A percentile compares a stretch with the other conserved stretches of the same genome.
phyloP scores from a whole-genome alignment of 306 rosid genomes.

The Cicer pinnatifidum region DNA sequence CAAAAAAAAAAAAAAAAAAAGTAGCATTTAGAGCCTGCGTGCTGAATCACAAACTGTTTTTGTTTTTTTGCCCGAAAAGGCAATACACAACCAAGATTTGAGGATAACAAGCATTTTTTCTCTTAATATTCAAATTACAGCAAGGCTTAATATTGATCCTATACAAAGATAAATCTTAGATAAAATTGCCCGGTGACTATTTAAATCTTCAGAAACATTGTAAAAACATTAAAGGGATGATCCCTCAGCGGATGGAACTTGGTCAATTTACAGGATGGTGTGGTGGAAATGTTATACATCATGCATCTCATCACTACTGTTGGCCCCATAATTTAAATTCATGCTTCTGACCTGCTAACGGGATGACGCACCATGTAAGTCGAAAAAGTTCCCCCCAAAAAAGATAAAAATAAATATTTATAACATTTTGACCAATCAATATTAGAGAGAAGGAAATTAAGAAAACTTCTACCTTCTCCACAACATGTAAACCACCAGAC shows the following conservation, averaged over 20 bases:
- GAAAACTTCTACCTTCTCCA: slow-evolving; percentile 47
- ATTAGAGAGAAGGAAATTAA: slow-evolving; percentile 9
- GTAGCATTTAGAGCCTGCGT: background rate
- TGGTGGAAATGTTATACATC: slow-evolving; percentile 32
- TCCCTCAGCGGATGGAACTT: slow-evolving; percentile 36
- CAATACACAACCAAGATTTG: background rate
- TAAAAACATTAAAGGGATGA: slow-evolving; percentile 25
- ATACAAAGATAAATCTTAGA: slow-evolving; percentile 23
- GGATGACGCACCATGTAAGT: slow-evolving; percentile 20
- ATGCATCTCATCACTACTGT: slow-evolving; percentile 29
- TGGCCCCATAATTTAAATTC: slow-evolving; percentile 49
- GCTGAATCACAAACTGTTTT: too few species aligned
- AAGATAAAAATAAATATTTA: slow-evolving; percentile 4
- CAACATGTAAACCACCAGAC: slow-evolving; percentile 44
- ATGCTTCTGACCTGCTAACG: slow-evolving; percentile 57
- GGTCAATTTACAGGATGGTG: slow-evolving; percentile 19
- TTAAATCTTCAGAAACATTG: slow-evolving; percentile 40
- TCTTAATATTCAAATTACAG: background rate
- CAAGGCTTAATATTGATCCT: slow-evolving; percentile 30
- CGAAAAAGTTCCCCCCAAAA: background rate
- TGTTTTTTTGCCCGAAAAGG: too few species aligned
- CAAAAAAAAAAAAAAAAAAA: background rate
- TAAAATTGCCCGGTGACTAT: slow-evolving; percentile 20
- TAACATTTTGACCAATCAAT: slow-evolving; percentile 2
- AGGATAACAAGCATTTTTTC: background rate